Evolutionary conservation across 2,329 filamentous ascomycete species (phyloP).

Genomic region (Neofusicoccum umdonicola): DNA sequence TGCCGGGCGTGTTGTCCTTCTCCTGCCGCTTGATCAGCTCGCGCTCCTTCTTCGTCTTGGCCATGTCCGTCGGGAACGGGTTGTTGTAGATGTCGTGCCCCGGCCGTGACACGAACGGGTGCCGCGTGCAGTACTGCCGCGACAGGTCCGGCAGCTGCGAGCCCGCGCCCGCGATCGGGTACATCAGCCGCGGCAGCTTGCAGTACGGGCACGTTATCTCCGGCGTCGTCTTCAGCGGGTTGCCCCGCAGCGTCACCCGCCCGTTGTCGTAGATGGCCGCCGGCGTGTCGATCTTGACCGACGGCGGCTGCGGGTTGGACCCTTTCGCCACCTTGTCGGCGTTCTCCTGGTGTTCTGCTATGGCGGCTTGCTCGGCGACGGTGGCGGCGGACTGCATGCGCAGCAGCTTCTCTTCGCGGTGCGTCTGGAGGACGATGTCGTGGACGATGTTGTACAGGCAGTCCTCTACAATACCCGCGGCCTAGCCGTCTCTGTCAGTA

Average conservation of each 20-base stretch:
- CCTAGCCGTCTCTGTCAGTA: conserved; percentile 23
- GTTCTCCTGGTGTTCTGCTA: conserved; percentile 47
- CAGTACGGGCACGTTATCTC: conserved; percentile 74
- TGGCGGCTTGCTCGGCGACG: conserved; percentile 39
- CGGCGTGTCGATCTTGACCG: conserved; percentile 57
- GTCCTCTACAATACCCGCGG: conserved; percentile 63
- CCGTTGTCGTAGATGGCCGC: conserved; percentile 69
- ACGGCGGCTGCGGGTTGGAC: conserved; percentile 49
- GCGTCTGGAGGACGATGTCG: conserved; percentile 70
- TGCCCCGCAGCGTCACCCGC: conserved; percentile 66
- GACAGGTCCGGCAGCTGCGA: conserved; percentile 61
- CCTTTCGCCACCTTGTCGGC: conserved; percentile 51
- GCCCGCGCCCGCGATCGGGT: conserved; percentile 70
- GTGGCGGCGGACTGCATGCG: conserved; percentile 62
- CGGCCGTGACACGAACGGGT: conserved; percentile 72
- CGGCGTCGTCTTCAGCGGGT: conserved; percentile 67
- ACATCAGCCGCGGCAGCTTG: conserved; percentile 69
- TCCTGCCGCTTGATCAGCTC: conserved; percentile 48
- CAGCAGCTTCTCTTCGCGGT: conserved; percentile 75
- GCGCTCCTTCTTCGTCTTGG: conserved; percentile 73
- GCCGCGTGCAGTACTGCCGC: conserved; percentile 72
- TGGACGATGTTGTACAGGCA: conserved; percentile 73
- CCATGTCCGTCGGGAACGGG: conserved; percentile 72
- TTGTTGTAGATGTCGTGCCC: conserved; percentile 81
- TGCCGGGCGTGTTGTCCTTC: conserved; percentile 46